phyloP scores from a whole-genome alignment of 345 rosid species.

The Lumnitzera littorea region DNA sequence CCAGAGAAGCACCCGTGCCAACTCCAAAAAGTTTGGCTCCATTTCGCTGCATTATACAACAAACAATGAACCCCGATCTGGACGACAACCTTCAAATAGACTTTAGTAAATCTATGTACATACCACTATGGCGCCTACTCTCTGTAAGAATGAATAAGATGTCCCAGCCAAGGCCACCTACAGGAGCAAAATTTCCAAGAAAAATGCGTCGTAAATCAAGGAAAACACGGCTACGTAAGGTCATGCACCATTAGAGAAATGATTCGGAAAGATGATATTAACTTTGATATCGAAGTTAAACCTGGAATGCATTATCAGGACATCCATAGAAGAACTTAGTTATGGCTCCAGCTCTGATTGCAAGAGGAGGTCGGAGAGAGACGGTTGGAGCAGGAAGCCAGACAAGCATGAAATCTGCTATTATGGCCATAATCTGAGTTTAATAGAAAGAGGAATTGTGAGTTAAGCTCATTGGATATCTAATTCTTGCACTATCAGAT shows the following conservation, averaged over 20 bases:
- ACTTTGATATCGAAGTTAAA: conserved; percentile 10
- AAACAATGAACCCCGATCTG: neutral
- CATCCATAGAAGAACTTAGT: conserved; percentile 60
- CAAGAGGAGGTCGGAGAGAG: conserved; percentile 54
- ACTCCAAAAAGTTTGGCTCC: conserved; percentile 93
- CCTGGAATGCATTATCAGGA: conserved; percentile 94
- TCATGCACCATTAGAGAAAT: neutral
- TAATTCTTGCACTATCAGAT: too few relatives aligned
- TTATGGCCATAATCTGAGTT: conserved; percentile 62
- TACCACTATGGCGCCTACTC: conserved; percentile 85
- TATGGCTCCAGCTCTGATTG: conserved; percentile 41
- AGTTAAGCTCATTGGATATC: too few relatives aligned
- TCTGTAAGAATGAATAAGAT: conserved; percentile 78
- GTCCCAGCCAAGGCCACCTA: conserved; percentile 89
- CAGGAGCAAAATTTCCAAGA: neutral
- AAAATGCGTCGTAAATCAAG: neutral
- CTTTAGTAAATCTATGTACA: conserved; percentile 8
- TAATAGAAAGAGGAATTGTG: too few relatives aligned
- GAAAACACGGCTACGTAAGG: conserved; percentile 5
- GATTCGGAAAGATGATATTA: neutral
- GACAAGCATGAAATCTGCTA: conserved; percentile 86
- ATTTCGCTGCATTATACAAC: conserved; percentile 55
- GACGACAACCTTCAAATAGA: neutral
- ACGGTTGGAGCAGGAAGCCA: conserved; percentile 78
- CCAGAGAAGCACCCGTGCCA: conserved; percentile 86